Conservation (phyloP, 2,329 filamentous ascomycete species). For the Paraphaeosphaeria sporulosa region DNA sequence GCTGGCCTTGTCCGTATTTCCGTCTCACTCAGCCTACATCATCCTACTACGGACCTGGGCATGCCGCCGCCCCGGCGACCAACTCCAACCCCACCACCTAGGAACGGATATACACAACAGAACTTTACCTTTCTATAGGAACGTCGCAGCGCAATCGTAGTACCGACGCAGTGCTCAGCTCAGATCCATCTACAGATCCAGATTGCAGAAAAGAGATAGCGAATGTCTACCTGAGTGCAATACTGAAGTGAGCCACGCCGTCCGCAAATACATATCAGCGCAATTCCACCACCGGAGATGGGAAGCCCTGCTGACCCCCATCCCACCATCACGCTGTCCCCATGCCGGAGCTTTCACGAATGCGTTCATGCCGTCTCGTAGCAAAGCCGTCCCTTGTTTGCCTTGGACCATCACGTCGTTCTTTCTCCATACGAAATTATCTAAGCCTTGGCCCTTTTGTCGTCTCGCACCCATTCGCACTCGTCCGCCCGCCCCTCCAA, state of each 20-base stretch:
- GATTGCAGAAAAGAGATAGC: not conserved
- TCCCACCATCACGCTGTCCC: not conserved
- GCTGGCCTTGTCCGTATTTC: constrained; percentile 11
- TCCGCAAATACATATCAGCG: not conserved
- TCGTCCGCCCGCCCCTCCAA: constrained; percentile 33
- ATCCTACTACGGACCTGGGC: not conserved
- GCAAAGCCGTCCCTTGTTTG: not conserved
- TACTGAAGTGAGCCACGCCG: not conserved
- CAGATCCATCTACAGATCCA: not conserved
- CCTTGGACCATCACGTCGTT: not conserved
- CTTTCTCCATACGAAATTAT: not conserved
- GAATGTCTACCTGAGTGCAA: not conserved
- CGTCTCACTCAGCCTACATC: constrained; percentile 15
- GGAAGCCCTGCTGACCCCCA: not conserved
- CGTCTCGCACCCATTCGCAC: constrained; percentile 37
- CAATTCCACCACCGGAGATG: not conserved
- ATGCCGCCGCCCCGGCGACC: too few relatives aligned
- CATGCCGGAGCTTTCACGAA: not conserved
- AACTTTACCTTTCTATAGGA: too few relatives aligned
- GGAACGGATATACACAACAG: not conserved
- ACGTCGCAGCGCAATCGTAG: not conserved
- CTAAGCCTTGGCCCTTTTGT: not conserved
- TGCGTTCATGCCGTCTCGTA: not conserved
- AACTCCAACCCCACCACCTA: too few relatives aligned
- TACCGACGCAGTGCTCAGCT: not conserved